Base-by-base conservation (phyloP, 495 filamentous ascomycete genomes). In the Annulohypoxylon stygium region DNA sequence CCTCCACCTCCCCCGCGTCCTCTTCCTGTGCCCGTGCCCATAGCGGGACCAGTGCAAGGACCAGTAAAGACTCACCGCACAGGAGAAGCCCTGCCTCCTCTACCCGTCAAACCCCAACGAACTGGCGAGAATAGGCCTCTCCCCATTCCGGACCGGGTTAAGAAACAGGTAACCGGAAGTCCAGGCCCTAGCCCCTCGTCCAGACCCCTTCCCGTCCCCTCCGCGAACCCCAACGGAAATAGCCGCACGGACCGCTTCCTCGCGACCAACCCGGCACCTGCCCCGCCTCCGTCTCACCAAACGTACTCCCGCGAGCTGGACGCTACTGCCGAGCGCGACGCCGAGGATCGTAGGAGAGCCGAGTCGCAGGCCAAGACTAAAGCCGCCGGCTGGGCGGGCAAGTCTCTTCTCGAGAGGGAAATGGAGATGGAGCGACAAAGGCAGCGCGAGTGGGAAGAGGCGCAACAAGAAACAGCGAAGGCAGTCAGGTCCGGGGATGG, bases 371-470 rank as follows among this genome's bases (percentile, higher is more conserved):
- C 84, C 57, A 90, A 92, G 81, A 93, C 91, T 51, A 90, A 90
- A 69, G 90, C 92, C 3, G 90, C 88, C 55, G 91, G 91, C 0
- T 93, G 91, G 90, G 91, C 92, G 0, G 86, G 87, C 61, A 95
- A 93, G 80, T 93, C 92, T 3, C 86, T 99, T 5, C 86, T 98
- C 1, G 94, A 97, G 81, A 90, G 94, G 20, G 96, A 99, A 79
- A 97, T 98, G 93, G 96, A 99, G 80, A 88, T 92, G 71, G 96
- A 99, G 81, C 88, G 97, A 10, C 93, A 97, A 79, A 87, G 95
- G 43, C 96, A 99, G 82, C 86, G 88, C 59, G 96, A 99, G 75
- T 99, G 96, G 96, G 96, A 98, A 75, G 92, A 95, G 63, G 86
- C 88, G n/a, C 96, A 98, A 81, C 87, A 91, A 65, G 90, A 90